Conservation (phyloP, 2,329 filamentous ascomycete species). For the Aureobasidium pullulans region DNA sequence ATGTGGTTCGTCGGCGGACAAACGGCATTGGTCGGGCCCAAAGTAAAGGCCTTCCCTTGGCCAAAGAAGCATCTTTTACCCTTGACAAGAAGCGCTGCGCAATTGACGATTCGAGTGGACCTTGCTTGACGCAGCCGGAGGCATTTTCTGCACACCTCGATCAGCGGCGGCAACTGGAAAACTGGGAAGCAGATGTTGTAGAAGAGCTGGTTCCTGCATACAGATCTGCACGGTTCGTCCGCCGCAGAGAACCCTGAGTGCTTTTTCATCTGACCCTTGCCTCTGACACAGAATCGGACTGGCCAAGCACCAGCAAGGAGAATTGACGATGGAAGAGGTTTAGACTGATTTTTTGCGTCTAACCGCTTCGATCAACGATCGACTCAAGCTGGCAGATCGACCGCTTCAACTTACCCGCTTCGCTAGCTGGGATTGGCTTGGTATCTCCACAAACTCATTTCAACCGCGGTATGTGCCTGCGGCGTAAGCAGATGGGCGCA, state of each 20-base stretch:
- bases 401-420: neutral
- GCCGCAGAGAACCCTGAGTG: constrained; percentile 12
- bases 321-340: constrained; percentile 12
- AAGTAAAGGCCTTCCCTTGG: constrained; percentile 6
- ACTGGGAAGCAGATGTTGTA: constrained; percentile 2
- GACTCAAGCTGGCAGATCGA: constrained; percentile 5
- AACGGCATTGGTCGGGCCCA: constrained; percentile 5
- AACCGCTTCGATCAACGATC: neutral
- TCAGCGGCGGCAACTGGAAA: neutral
- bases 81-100: neutral
- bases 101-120: constrained; percentile 5
- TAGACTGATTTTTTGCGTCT: neutral
- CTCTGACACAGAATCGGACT: neutral
- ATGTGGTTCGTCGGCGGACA: constrained; percentile 8
- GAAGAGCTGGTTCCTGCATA: constrained; percentile 9
- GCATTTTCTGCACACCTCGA: neutral
- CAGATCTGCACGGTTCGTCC: constrained; percentile 10
- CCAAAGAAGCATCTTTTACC: constrained; percentile 2
- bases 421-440: neutral
- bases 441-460: constrained; percentile 12
- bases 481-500: constrained; percentile 6
- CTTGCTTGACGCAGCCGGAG: constrained; percentile 1
- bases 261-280: constrained; percentile 13
- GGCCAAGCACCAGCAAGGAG: constrained; percentile 13
- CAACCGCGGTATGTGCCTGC: constrained; percentile 4